Evolutionary conservation across 2,329 filamentous ascomycete species (phyloP).

Genomic region (Apiospora kogelbergensis): DNA sequence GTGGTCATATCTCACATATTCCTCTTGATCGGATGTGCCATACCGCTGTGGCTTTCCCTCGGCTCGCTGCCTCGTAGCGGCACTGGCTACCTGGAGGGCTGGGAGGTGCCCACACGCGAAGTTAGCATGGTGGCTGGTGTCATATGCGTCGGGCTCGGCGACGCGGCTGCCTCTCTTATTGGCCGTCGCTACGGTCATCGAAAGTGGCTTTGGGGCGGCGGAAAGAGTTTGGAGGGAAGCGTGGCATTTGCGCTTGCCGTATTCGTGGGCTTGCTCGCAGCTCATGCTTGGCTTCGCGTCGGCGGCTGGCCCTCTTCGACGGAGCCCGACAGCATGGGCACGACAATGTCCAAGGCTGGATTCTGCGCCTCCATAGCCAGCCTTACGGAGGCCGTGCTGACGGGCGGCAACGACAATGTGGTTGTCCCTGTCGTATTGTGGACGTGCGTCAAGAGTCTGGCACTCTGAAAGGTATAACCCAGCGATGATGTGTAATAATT

Average conservation of each 20-base stretch:
- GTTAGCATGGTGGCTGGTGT: conserved; percentile 91
- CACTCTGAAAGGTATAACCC: conserved; percentile 40
- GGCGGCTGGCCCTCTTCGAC: conserved; percentile 78
- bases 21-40: conserved; percentile 88
- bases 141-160: conserved; percentile 91
- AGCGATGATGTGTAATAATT: neutral
- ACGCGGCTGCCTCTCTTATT: conserved; percentile 88
- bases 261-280: conserved; percentile 67
- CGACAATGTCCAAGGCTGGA: conserved; percentile 68
- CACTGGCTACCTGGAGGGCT: conserved; percentile 60
- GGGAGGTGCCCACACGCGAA: conserved; percentile 74
- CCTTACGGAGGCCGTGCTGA: conserved; percentile 91
- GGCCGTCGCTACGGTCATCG: conserved; percentile 80
- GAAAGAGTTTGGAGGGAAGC: conserved; percentile 90
- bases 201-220: conserved; percentile 97
- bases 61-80: conserved; percentile 64
- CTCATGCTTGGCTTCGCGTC: conserved; percentile 71
- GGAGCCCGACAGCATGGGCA: conserved; percentile 63
- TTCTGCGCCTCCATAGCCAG: conserved; percentile 79
- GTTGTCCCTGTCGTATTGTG: conserved; percentile 92
- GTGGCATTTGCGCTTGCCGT: conserved; percentile 82
- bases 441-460: conserved; percentile 82
- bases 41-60: conserved; percentile 87
- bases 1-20: conserved; percentile 98
- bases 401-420: conserved; percentile 97